Evolutionary conservation across 768 basidiomycete species (phyloP).

Genomic region (Leccinum ochraceum): DNA sequence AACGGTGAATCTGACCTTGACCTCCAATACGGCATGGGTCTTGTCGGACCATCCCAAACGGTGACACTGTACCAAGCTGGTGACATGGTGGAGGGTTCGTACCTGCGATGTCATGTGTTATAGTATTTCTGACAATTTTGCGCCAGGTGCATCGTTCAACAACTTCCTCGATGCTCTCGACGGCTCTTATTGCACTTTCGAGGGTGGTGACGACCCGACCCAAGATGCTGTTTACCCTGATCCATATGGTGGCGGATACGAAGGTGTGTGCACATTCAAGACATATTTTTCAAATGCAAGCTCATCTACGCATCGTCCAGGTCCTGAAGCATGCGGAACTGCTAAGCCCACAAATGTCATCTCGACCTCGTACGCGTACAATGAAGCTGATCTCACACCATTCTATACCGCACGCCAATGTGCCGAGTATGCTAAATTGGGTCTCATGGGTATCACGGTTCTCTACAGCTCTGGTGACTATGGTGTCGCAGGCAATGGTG

Average conservation of each 20-base stretch:
- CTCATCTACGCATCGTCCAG: conserved; percentile 1
- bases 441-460: too few species aligned
- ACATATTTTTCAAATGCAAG: neutral
- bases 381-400: too few species aligned
- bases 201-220: conserved; percentile 36
- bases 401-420: too few species aligned
- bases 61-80: conserved; percentile 31
- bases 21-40: conserved; percentile 33
- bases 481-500: too few species aligned
- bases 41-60: conserved; percentile 17
- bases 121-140: neutral
- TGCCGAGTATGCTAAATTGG: too few species aligned
- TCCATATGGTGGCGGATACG: conserved; percentile 20
- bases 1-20: conserved; percentile 37
- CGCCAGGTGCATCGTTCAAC: conserved; percentile 28
- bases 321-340: conserved; percentile 37
- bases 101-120: neutral
- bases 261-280: conserved; percentile 11
- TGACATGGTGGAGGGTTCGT: conserved; percentile 29
- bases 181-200: conserved; percentile 34
- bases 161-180: conserved; percentile 39
- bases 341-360: too few species aligned
- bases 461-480: too few species aligned
- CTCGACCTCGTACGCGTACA: too few species aligned
- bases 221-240: conserved; percentile 32